A percentile compares a stretch with the other conserved stretches of the same genome.
Evolutionary conservation across 495 filamentous ascomycete genomes (phyloP).

Genomic region (Hapsidospora chrysogenum): DNA sequence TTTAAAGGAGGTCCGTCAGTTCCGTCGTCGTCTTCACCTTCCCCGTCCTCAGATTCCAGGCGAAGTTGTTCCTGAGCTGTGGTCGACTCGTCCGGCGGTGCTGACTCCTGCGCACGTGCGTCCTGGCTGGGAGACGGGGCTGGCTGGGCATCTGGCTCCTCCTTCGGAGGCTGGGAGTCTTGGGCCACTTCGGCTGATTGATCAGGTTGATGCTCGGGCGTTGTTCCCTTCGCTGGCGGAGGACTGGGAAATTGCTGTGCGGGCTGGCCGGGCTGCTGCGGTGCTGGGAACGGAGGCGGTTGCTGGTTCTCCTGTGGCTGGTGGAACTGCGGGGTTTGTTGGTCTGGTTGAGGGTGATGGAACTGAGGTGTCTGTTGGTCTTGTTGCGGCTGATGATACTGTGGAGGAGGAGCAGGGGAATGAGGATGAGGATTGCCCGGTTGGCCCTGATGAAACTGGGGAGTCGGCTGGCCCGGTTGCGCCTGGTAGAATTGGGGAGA

Average conservation of each 20-base stretch:
- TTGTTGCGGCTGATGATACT: slow-evolving; percentile 4
- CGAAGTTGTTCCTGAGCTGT: background rate
- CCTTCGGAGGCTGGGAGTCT: too few species aligned
- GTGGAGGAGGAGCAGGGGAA: too few species aligned
- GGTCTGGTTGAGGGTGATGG: background rate
- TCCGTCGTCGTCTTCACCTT: background rate
- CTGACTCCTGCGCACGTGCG: background rate
- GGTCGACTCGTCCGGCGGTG: background rate
- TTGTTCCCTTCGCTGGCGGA: too few species aligned
- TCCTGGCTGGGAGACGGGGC: too few species aligned
- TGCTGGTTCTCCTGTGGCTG: background rate
- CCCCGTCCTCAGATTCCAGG: background rate
- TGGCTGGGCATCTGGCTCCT: too few species aligned
- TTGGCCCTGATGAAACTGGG: too few species aligned
- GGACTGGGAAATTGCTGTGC: background rate
- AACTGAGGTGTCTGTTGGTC: slow-evolving; percentile 2
- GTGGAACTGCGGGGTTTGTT: too few species aligned
- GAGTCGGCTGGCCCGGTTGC: too few species aligned
- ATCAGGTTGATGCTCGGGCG: too few species aligned
- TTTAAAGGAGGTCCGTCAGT: slow-evolving; percentile 1
- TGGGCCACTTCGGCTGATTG: too few species aligned
- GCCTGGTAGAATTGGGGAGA: too few species aligned
- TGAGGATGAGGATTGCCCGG: too few species aligned
- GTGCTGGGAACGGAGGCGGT: background rate
- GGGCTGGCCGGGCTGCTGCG: background rate